A percentile compares a stretch with the other conserved stretches of the same genome.
These are phyloP conservation scores for Cenchrus purpureus DNA, from an alignment of 176 grass and related monocot species.

Conservation along the genomic window DNA sequence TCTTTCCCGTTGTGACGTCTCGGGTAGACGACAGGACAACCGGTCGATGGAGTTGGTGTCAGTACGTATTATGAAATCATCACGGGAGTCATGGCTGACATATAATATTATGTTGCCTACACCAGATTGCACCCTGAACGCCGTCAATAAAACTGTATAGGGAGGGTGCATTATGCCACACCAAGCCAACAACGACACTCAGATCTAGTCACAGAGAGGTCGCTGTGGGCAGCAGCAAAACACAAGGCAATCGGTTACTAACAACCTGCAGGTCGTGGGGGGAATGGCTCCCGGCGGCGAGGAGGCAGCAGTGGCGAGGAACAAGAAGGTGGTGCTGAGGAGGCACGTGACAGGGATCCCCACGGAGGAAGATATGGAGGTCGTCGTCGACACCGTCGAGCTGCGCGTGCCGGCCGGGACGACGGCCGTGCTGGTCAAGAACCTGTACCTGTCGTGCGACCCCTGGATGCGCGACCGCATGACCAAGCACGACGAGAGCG, in stretches of 20 bases:
- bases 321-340: constrained; percentile 38
- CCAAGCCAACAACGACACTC: neutral
- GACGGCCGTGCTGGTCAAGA: constrained; percentile 48
- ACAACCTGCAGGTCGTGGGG: neutral
- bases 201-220: neutral
- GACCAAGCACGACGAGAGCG: constrained; percentile 6
- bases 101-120: neutral
- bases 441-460: constrained; percentile 61
- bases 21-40: too few relatives aligned
- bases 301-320: neutral
- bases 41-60: neutral
- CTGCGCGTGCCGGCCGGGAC: neutral
- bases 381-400: neutral
- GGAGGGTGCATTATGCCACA: neutral
- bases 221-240: neutral
- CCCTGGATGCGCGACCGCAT: constrained; percentile 47
- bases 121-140: neutral
- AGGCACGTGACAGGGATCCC: constrained; percentile 36
- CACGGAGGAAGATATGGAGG: constrained; percentile 48
- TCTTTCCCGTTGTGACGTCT: too few relatives aligned
- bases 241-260: too few relatives aligned
- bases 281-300: neutral
- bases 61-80: neutral
- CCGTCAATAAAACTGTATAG: neutral
- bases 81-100: neutral